Conservation (phyloP, 257 asterid species). For the Leonotis leonurus region DNA sequence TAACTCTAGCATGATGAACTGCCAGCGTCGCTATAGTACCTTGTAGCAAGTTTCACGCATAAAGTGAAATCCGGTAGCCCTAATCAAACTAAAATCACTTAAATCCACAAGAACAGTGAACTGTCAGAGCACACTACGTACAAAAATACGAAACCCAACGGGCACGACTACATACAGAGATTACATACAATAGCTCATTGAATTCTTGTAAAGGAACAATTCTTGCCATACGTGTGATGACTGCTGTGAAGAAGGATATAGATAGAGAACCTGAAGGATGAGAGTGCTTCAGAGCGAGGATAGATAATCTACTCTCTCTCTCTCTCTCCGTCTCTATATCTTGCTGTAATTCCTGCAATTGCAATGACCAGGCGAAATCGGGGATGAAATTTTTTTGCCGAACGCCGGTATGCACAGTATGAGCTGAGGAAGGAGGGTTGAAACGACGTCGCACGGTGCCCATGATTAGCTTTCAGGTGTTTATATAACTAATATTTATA, state of each 20-base stretch:
- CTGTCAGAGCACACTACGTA: neutral
- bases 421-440: conserved; percentile 22
- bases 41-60: neutral
- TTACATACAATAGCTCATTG: neutral
- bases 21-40: neutral
- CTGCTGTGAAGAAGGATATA: neutral
- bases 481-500: too few species aligned
- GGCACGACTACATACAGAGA: neutral
- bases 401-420: conserved; percentile 10
- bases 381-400: conserved; percentile 17
- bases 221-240: neutral
- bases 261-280: conserved; percentile 16
- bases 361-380: conserved; percentile 8
- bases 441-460: conserved; percentile 30
- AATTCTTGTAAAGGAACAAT: neutral
- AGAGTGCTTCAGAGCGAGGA: neutral
- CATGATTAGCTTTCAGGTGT: conserved; percentile 18
- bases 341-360: neutral
- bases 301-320: neutral
- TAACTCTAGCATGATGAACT: neutral
- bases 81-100: conserved; percentile 4
- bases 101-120: conserved; percentile 10
- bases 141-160: neutral
- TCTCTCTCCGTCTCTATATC: too few species aligned
- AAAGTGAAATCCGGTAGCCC: conserved; percentile 20